phyloP scores from a whole-genome alignment of 148 eudicot species.

The Polygonum aviculare region DNA sequence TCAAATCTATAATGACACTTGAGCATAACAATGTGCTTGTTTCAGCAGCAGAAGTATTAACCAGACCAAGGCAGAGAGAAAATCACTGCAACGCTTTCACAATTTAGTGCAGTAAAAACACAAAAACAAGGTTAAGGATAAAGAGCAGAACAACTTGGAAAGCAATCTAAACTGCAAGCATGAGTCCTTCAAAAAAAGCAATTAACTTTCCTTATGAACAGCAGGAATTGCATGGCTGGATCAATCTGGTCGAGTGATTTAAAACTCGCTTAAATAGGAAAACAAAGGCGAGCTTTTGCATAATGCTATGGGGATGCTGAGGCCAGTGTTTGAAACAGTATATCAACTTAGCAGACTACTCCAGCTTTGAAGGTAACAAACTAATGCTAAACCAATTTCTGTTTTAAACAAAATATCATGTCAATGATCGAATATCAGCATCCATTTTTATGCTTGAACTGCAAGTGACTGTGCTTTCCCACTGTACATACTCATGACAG shows the following conservation, averaged over 20 bases:
- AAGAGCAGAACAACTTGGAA: not conserved
- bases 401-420: not conserved
- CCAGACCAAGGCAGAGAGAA: not conserved
- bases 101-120: not conserved
- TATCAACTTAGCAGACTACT: not conserved
- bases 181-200: not conserved
- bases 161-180: not conserved
- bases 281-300: not conserved
- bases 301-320: not conserved
- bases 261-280: not conserved
- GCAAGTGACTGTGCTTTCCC: not conserved
- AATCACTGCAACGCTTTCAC: not conserved
- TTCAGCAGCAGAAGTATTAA: not conserved
- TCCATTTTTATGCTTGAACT: not conserved
- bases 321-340: not conserved
- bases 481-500: not conserved
- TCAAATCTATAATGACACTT: not conserved
- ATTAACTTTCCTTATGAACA: not conserved
- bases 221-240: not conserved
- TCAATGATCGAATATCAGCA: not conserved
- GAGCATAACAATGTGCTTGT: not conserved
- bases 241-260: not conserved
- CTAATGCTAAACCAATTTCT: not conserved
- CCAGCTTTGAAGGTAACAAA: not conserved
- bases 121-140: not conserved